phyloP scores from a whole-genome alignment of 371 early-diverging fungal species.

The Mucor saturninus region DNA sequence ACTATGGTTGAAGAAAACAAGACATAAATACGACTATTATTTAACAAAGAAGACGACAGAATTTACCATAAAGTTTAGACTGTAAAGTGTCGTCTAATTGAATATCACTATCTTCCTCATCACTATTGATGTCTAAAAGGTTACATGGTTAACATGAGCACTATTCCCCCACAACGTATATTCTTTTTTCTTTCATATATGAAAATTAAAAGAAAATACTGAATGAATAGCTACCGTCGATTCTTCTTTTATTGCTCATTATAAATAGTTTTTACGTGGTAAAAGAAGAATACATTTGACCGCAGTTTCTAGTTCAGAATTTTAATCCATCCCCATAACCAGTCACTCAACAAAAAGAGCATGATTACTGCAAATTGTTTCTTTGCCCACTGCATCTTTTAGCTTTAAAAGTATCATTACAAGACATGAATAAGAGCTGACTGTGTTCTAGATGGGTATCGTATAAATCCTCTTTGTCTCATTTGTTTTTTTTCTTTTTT shows the following conservation, averaged over 20 bases:
- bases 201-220: not conserved
- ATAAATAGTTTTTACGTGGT: not conserved
- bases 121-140: slow-evolving; percentile 29
- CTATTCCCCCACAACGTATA: not conserved
- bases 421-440: too few species aligned
- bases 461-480: too few species aligned
- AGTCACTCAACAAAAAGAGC: too few species aligned
- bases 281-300: not conserved
- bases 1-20: slow-evolving; percentile 27
- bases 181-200: not conserved
- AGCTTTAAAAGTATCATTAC: too few species aligned
- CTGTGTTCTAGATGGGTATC: too few species aligned
- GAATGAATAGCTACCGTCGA: slow-evolving; percentile 19
- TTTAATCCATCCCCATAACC: too few species aligned
- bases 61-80: slow-evolving; percentile 46
- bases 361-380: too few species aligned
- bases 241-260: slow-evolving; percentile 33
- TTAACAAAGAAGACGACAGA: too few species aligned
- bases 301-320: too few species aligned
- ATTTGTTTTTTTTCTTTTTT: too few species aligned
- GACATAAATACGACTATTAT: not conserved
- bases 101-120: slow-evolving; percentile 53
- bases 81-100: slow-evolving; percentile 47
- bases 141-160: not conserved
- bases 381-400: too few species aligned